Evolutionary conservation across 2,329 filamentous ascomycete species (phyloP), one percentile per base, ranked within the genome.

Genomic region (Fusarium dimerum): DNA sequence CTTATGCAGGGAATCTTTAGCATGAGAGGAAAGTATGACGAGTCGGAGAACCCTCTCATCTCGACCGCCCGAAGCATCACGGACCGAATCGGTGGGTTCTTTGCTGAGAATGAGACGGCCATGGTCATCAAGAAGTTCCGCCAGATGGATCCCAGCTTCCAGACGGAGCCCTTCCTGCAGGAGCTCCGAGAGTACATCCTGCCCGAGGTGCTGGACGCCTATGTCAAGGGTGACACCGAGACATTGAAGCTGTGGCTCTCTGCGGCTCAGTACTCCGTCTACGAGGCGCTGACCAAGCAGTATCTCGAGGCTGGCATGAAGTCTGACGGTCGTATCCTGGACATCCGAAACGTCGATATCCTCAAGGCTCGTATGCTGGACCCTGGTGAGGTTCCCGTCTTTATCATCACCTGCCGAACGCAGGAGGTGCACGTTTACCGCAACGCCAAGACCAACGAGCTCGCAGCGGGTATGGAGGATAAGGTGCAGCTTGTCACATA

Each of bases 401-500:
- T 99, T 70, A 96, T 99, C 69, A 88, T 99, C 62, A 97, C 92
- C 56, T 96, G 92, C 77, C 83, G 94, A 60, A 97, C 94, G 11
- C 94, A 99, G 71, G 94, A 99, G 74, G 92, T 99, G 11, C 94
- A 99, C 69, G 92, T 97, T 15, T 99, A 97, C 78, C 85, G 89
- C 57, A 96, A 97, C 61, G 86, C 88, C 52, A 97, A 99, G 81
- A 88, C 88, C 1, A 87, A 87, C 59, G 81, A 97, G 72, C 83
- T 99, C 44, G 92, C 93, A 3, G 93, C 93, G 12, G 94, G 94
- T 41, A 97, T 97, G 92, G 94, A 99, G 74, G 94, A 99, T 75
- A 95, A 92, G 76, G 94, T 99, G 20, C 94, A 99, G 75, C 86
- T 96, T 63, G 94, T 99, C 62, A 97, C 94, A 2, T 99, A 99